Evolutionary conservation across 2,329 filamentous ascomycete genomes (phyloP), one percentile per base, ranked within the genome.

Genomic region (Trichophyton mentagrophytes): DNA sequence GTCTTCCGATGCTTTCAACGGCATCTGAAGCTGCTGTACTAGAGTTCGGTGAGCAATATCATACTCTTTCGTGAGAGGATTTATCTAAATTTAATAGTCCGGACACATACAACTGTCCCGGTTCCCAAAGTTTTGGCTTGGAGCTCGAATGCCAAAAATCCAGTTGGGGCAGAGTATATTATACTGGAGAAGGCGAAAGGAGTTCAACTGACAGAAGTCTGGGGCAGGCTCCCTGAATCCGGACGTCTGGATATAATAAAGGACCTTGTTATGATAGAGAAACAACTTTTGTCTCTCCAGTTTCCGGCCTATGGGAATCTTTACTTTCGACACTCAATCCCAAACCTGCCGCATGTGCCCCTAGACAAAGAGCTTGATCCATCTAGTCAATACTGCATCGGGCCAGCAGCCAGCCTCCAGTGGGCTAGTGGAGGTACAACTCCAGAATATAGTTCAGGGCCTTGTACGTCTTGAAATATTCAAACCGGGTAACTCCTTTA

Each of bases 21-120:
- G 70, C 68, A 3, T 66, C 65, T 17, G 71, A 73, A 62, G 70
- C 72, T 5, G 71, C 67, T 2, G 62, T 61, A 61, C 61, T 71
- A 49, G 61, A 69, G 60, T 71, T 65, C 33, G 46, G 66, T 70
- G 66, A 58, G 42, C 6, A 11, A 11, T 30, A 17, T 2, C 25
- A 7, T 1, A 15, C 40, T 15, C 3, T 20, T 40, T 15, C 22
- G 7, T 22, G 15, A 13, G 38, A 42, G 22, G 2, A 1, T 2
- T 47, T 27, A 20, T 25, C 20, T 15, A 25, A 38, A 67, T 64
- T 61, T 58, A 62, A 22, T 15, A 66, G 17, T 53, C 17, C 25
- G 44, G 42, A 65, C 20, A 38, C 66, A 8, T 17, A 25, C 40
- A 6, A 57, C 59, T 27, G 63, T 67, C 8, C 66, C 66, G 2